These are phyloP conservation scores for Leersia perrieri DNA, from an alignment of 176 grass and related monocot species.

Conservation along the genomic window DNA sequence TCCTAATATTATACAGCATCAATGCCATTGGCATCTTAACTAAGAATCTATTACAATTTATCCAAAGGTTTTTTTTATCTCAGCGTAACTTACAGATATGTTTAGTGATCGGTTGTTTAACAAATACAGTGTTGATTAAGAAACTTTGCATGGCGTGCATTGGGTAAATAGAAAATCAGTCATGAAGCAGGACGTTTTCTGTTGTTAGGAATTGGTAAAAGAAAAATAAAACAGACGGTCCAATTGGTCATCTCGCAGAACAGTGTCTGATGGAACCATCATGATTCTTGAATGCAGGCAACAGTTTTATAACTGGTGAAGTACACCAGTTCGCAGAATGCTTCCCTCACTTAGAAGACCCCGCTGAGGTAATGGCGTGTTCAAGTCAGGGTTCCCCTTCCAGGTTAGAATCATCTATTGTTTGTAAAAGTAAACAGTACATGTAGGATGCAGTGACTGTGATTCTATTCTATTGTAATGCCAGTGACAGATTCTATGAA, in stretches of 20 bases:
- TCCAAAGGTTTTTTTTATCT: background rate
- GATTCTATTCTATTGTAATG: constrained; percentile 17
- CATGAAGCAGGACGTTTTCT: background rate
- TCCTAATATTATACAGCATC: background rate
- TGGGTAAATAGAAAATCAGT: background rate
- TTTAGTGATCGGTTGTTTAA: background rate
- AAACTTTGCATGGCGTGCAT: background rate
- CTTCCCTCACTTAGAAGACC: constrained; percentile 13
- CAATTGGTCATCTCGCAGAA: background rate
- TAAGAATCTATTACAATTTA: constrained; percentile 1
- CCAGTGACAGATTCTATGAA: constrained; percentile 2
- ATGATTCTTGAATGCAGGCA: constrained; percentile 16
- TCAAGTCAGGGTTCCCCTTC: constrained; percentile 4
- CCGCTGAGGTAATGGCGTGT: constrained; percentile 6
- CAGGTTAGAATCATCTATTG: background rate
- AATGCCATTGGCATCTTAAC: background rate
- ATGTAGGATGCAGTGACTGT: constrained; percentile 25
- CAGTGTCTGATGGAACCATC: constrained; percentile 10
- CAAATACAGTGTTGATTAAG: background rate
- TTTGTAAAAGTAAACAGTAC: constrained; percentile 18
- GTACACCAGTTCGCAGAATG: background rate
- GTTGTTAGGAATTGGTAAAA: background rate
- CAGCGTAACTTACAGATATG: background rate
- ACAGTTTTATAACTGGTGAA: background rate
- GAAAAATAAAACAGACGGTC: background rate